phyloP scores from a whole-genome alignment of 768 basidiomycete species.

The Lentinula boryana region DNA sequence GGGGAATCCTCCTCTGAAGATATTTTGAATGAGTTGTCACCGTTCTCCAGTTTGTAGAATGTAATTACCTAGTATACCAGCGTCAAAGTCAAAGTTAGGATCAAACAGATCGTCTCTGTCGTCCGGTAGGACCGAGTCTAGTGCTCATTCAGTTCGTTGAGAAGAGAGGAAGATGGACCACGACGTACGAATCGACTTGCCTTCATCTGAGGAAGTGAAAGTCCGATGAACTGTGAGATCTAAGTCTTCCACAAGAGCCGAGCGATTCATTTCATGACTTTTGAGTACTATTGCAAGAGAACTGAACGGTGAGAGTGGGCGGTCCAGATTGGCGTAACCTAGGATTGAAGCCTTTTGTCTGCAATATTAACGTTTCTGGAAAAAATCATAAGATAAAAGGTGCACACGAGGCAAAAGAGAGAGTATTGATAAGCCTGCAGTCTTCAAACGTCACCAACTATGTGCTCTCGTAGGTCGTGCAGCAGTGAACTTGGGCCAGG shows the following conservation, averaged over 20 bases:
- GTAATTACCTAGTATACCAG: neutral
- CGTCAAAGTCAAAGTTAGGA: constrained; percentile 6
- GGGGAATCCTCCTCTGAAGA: constrained; percentile 59
- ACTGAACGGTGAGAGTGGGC: neutral
- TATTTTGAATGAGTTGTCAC: too few relatives aligned
- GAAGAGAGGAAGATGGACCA: neutral
- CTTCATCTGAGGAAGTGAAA: neutral
- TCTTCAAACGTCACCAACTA: neutral
- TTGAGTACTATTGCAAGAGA: neutral
- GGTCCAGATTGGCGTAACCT: neutral
- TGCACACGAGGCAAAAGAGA: neutral
- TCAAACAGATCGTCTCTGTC: constrained; percentile 4
- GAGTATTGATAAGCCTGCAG: neutral
- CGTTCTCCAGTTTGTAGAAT: neutral
- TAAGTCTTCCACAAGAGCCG: neutral
- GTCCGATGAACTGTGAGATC: neutral
- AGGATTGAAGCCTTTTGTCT: neutral
- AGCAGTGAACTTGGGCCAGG: neutral
- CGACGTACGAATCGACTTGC: neutral
- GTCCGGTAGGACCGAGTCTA: neutral
- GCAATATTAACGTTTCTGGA: neutral
- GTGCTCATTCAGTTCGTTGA: neutral
- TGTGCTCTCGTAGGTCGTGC: neutral
- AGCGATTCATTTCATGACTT: neutral
- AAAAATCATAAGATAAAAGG: neutral